Percentiles rank a stretch among this genome's conserved stretches.
phyloP scores from a whole-genome alignment of 768 basidiomycete genomes.

The Mycena albidolilacea region DNA sequence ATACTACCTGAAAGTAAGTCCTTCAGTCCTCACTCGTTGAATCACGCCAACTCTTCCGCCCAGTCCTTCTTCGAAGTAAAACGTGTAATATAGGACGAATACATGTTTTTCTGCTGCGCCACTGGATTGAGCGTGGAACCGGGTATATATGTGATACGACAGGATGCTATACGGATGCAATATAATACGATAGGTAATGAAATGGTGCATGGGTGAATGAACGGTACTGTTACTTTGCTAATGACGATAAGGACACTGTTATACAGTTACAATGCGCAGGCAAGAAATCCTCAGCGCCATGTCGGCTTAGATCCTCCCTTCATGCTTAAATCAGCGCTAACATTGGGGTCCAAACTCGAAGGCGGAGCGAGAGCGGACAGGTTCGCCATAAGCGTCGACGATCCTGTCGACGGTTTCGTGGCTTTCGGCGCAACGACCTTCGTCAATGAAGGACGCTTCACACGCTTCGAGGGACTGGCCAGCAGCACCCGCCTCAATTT shows the following conservation, averaged over 20 bases:
- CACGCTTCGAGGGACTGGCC: slow-evolving; percentile 72
- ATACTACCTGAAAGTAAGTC: slow-evolving; percentile 90
- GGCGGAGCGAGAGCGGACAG: slow-evolving; percentile 49
- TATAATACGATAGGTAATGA: slow-evolving; percentile 32
- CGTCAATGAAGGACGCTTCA: slow-evolving; percentile 70
- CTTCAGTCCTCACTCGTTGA: slow-evolving; percentile 18
- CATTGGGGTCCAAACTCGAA: slow-evolving; percentile 56
- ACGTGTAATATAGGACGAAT: slow-evolving; percentile 78
- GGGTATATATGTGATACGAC: slow-evolving; percentile 45
- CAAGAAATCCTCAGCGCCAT: slow-evolving; percentile 65
- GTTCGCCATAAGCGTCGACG: slow-evolving; percentile 47
- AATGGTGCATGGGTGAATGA: slow-evolving; percentile 38
- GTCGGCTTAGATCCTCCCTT: slow-evolving; percentile 63
- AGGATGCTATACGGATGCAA: slow-evolving; percentile 33
- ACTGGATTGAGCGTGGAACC: slow-evolving; percentile 3
- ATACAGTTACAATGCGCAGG: slow-evolving; percentile 34
- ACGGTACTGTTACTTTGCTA: slow-evolving; percentile 34
- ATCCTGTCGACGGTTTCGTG: slow-evolving; percentile 36
- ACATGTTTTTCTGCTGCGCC: slow-evolving; percentile 20
- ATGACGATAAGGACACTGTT: slow-evolving; percentile 33
- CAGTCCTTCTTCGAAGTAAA: slow-evolving; percentile 94
- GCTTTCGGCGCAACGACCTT: slow-evolving; percentile 43
- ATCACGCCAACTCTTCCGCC: slow-evolving; percentile 24
- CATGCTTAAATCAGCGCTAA: slow-evolving; percentile 66
- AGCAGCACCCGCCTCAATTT: slow-evolving; percentile 61